Percentiles rank a stretch among this genome's conserved stretches.
Evolutionary conservation across 345 rosid species (phyloP).

Genomic region (Sonneratia caseolaris): DNA sequence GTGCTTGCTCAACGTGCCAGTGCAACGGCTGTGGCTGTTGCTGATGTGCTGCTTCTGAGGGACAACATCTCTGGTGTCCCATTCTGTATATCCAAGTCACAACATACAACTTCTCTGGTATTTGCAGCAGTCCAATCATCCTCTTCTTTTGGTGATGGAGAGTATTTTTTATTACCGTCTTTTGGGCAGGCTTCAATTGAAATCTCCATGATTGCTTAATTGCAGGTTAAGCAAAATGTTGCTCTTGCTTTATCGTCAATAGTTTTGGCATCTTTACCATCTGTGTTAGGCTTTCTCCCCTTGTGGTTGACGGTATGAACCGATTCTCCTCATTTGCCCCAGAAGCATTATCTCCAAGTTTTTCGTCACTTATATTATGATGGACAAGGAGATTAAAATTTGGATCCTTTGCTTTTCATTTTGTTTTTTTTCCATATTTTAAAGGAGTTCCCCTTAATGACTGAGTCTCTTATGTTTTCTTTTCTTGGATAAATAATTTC

Average conservation of each 20-base stretch:
- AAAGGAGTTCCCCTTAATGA: no score
- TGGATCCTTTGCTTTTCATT: background rate
- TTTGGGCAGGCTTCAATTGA: background rate
- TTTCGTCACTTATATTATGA: background rate
- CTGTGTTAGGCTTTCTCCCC: constrained; percentile 82
- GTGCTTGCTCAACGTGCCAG: constrained; percentile 97
- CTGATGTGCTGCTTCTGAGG: constrained; percentile 70
- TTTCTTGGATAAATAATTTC: no score
- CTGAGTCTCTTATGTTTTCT: no score
- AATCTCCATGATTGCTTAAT: background rate
- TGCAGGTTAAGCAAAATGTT: constrained; percentile 89
- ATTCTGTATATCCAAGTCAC: constrained; percentile 27
- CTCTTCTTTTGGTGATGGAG: background rate
- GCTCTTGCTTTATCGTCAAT: constrained; percentile 73
- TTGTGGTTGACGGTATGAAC: constrained; percentile 83
- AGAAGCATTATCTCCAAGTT: background rate
- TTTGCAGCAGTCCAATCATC: background rate
- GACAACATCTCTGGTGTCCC: constrained; percentile 79
- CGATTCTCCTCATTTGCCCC: background rate
- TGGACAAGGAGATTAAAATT: background rate
- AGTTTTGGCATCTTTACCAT: constrained; percentile 69
- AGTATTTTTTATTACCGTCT: background rate
- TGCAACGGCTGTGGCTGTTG: constrained; percentile 92
- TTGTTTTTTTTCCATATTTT: no score
- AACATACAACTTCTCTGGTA: constrained; percentile 12